Base-by-base conservation (phyloP, 1,284 basidiomycete species). In the Clitocybe nebularis region DNA sequence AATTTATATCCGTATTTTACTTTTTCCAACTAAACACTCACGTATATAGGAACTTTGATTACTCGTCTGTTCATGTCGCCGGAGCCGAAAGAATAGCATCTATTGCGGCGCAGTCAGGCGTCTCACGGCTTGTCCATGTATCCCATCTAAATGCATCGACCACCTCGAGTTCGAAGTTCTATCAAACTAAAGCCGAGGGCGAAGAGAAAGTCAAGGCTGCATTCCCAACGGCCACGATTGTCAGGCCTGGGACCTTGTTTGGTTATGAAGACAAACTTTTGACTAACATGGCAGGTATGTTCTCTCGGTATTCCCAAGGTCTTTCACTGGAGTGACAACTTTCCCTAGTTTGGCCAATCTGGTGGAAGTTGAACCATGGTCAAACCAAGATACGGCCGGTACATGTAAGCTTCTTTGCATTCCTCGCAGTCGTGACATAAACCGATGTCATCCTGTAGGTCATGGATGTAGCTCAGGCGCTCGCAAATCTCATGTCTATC, bases 241-340 rank as follows among this genome's bases (percentile, higher is more conserved):
- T 97, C 45, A 76, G 93, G 45, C 96, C 96, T 30, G 81, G 79
- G 4, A 64, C 76, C 25, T 81, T 98, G 81, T 99, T 76, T 66
- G 95, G 95, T 10, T 84, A 89, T 59, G 96, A 99, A 69, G 95
- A 99, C 71, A 91, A 89, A 63, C 70, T 99, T 43, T 66, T 99
- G 58, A 96, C 92, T 66, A 93, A 90, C 63, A 90, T 97, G 66
- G 88, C 92, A 37, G 71, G 91, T 92, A 62, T 67, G 86, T 77
- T 36, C 32, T 46, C 41, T 17, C 21, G 32, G 23, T 11, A 23
- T 25, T 24, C 33, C 32, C 11, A n/a, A 21, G 17, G n/a, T 36
- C 53, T 48, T 32, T 40, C 49, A 58, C 28, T 51, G 44, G 46
- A 41, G 41, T 49, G 39, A 48, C 42, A 5, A 19, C 36, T 41